Conservation (phyloP, 441 rosid genomes). For the Erodium moschatum region DNA sequence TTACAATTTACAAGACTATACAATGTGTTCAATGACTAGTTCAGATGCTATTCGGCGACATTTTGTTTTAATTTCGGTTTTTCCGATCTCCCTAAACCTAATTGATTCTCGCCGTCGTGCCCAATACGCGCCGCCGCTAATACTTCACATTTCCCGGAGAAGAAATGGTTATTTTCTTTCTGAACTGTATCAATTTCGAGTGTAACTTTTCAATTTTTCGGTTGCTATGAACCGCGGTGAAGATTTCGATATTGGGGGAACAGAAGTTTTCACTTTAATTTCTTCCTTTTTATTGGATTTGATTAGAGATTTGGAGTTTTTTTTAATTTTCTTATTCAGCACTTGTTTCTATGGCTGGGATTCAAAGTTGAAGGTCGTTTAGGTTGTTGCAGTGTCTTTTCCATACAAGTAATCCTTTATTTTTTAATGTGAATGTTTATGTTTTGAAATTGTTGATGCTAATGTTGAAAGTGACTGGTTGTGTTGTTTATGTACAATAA, state of each 20-base stretch:
- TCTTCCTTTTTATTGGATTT: no score
- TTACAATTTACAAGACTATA: no score
- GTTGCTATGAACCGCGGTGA: constrained; percentile 25
- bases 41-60: no score
- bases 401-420: background rate
- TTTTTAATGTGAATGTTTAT: background rate
- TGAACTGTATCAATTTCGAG: constrained; percentile 1
- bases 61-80: background rate
- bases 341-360: background rate
- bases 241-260: background rate
- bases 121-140: background rate
- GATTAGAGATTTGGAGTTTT: background rate
- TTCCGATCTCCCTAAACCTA: background rate
- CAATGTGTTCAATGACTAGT: no score
- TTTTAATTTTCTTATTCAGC: no score
- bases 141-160: background rate
- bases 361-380: background rate
- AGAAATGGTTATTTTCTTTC: background rate
- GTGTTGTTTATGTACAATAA: background rate
- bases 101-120: background rate
- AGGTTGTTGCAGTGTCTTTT: background rate
- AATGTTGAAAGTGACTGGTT: background rate
- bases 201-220: constrained; percentile 19
- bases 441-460: background rate
- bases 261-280: background rate